Evolutionary conservation across 331 rosid genomes (phyloP), one percentile per base, ranked within the genome.

Genomic region (Malus hybrid): DNA sequence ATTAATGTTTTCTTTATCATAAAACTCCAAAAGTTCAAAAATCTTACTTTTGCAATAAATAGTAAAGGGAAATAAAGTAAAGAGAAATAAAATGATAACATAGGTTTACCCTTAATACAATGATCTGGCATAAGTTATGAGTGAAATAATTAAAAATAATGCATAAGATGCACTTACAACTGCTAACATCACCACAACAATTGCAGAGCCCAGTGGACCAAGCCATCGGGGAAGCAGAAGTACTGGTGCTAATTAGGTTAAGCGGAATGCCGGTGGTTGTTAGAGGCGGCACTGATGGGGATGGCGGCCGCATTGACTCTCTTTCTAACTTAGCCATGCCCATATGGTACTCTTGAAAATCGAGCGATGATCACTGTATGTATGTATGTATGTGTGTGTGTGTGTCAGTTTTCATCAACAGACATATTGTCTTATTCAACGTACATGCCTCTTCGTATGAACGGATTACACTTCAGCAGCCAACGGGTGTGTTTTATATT

Each of bases 121-220:
- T 7, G 0, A 36, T 36, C 11, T 36, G 42, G 42, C 10, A 8
- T 36, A 36, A 36, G 42, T 36, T 36, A 7, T 36, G 42, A 36
- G 3, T 8, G 10, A 36, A 8, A 7, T 36, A 36, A 36, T 36
- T 36, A 36, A 36, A 36, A 36, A 36, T 36, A 36, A 36, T 8
- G 42, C 3, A 36, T 36, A 36, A 36, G 42, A 36, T 36, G 52
- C 5, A 81, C 89, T 77, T 73, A 86, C 93, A 86, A 83, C 75
- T 79, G 60, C 65, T 73, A 50, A 67, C 73, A 66, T 88, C 89
- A 8, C 75, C 67, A 42, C 64, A 78, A 75, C 86, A 83, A 61
- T 79, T 75, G 71, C 78, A 85, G 64, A 85, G 80, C 13, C 85
- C 86, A 2, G 86, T 74, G 32, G 89, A 89, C 93, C 90, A 89